Percentiles rank a stretch among this genome's conserved stretches.
These are phyloP conservation scores for Aspergillus arachidicola DNA, from an alignment of 2,329 filamentous ascomycete genomes.

Conservation along the genomic window DNA sequence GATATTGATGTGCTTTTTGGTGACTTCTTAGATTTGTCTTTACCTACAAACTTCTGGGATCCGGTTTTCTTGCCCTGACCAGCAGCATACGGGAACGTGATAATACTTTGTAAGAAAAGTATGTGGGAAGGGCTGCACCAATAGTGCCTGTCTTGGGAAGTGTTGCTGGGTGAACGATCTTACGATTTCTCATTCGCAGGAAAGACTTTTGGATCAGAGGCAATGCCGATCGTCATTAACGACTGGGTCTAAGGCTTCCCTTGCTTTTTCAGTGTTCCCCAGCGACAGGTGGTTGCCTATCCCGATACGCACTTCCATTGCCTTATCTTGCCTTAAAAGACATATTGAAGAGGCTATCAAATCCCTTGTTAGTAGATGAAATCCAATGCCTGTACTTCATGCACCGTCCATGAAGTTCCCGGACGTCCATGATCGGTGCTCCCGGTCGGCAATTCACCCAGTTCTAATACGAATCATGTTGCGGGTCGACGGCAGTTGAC, in stretches of 20 bases:
- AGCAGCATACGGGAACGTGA: conserved; percentile 9
- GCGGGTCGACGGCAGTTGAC: background rate
- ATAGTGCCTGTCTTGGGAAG: background rate
- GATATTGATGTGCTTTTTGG: conserved; percentile 40
- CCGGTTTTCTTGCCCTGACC: conserved; percentile 29
- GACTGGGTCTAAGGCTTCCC: background rate
- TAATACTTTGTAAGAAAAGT: background rate
- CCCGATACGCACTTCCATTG: background rate
- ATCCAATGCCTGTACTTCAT: background rate
- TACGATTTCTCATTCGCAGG: conserved; percentile 8
- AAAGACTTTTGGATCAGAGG: background rate
- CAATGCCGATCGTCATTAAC: conserved; percentile 5
- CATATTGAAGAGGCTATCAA: background rate
- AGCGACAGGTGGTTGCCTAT: background rate
- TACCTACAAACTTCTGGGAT: conserved; percentile 42
- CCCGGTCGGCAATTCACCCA: background rate
- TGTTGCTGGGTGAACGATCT: background rate
- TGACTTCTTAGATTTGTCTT: conserved; percentile 38
- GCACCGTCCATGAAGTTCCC: background rate
- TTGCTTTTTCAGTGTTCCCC: background rate
- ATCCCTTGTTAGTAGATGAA: background rate
- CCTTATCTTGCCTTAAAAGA: background rate
- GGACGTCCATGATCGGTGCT: background rate
- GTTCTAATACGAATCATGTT: background rate
- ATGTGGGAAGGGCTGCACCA: background rate